Evolutionary conservation across 2,329 filamentous ascomycete genomes (phyloP).

Genomic region (Niveomyces coronatus): DNA sequence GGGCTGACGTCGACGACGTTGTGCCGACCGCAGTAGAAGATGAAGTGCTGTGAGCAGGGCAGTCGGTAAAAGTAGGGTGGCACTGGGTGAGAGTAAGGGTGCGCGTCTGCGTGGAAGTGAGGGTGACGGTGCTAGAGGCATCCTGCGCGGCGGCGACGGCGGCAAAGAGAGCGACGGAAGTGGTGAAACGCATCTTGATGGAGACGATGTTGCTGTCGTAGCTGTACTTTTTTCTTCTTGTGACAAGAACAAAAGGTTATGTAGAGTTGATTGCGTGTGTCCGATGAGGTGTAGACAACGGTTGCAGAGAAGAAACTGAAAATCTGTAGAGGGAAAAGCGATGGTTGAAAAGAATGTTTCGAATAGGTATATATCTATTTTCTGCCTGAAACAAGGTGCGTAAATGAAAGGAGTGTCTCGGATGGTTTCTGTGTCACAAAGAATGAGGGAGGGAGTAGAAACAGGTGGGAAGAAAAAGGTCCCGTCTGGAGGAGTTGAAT

Average conservation of each 20-base stretch:
- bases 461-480: too few species aligned
- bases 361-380: too few species aligned
- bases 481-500: too few species aligned
- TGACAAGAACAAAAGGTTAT: background rate
- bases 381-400: too few species aligned
- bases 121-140: constrained; percentile 25
- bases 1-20: constrained; percentile 8
- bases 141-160: constrained; percentile 28
- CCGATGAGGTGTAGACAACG: too few species aligned
- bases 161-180: constrained; percentile 31
- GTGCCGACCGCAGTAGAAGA: constrained; percentile 11
- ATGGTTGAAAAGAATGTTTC: too few species aligned
- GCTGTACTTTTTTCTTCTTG: background rate
- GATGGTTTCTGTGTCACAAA: too few species aligned
- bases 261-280: constrained; percentile 1
- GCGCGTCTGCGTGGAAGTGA: constrained; percentile 34
- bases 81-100: constrained; percentile 38
- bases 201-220: background rate
- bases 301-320: too few species aligned
- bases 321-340: too few species aligned
- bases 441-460: too few species aligned
- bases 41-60: constrained; percentile 27
- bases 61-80: constrained; percentile 32
- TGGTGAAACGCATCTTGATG: constrained; percentile 37
- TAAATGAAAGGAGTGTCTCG: too few species aligned